Conservation (phyloP, 148 eudicot genomes). For the Spergularia marina region DNA sequence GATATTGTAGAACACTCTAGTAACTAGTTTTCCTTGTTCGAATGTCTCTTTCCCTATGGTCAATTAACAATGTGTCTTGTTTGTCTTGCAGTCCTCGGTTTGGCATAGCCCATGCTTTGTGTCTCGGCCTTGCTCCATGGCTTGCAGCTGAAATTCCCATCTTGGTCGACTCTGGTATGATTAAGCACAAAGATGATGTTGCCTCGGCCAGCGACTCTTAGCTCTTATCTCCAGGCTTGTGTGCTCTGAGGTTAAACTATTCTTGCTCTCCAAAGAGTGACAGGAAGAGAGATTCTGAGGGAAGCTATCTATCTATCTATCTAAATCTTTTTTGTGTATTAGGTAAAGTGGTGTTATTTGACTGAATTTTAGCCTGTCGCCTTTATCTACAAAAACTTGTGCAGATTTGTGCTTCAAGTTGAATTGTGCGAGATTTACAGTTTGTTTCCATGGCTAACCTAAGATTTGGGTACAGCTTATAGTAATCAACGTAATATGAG, state of each 20-base stretch:
- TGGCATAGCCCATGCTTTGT: slow-evolving; percentile 94
- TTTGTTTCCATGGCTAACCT: too few species aligned
- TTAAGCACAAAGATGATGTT: slow-evolving; percentile 91
- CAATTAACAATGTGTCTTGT: neutral
- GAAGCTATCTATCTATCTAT: neutral
- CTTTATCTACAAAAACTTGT: neutral
- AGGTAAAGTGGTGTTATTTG: neutral
- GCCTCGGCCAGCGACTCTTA: slow-evolving; percentile 64
- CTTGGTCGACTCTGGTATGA: slow-evolving; percentile 96
- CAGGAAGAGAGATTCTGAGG: neutral
- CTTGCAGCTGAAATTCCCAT: slow-evolving; percentile 95
- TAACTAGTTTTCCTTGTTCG: too few species aligned
- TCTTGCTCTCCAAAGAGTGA: neutral
- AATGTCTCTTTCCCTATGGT: too few species aligned
- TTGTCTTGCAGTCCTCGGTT: slow-evolving; percentile 77
- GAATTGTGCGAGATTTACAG: too few species aligned
- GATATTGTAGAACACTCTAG: too few species aligned
- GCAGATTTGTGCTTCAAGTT: too few species aligned
- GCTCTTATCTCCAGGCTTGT: neutral
- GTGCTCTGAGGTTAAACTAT: neutral
- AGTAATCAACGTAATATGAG: too few species aligned
- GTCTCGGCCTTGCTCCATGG: slow-evolving; percentile 99
- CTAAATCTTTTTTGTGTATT: neutral
- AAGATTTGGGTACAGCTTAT: too few species aligned
- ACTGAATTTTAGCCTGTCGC: neutral